A percentile compares a stretch with the other conserved stretches of the same genome.
phyloP scores from a whole-genome alignment of 2,329 filamentous ascomycete species.

The Arachnopeziza araneosa region DNA sequence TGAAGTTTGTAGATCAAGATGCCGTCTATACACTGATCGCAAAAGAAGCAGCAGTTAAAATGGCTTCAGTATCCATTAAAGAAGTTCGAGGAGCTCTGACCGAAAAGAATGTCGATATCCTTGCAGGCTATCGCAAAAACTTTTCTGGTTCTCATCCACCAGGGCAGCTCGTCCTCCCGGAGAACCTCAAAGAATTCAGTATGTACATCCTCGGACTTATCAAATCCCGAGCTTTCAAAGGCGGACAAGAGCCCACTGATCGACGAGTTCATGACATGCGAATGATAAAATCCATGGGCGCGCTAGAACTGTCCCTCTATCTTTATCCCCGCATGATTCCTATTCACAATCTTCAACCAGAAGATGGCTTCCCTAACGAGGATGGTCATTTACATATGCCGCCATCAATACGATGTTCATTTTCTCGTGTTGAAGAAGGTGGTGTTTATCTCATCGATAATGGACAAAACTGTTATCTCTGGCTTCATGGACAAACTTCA shows the following conservation, averaged over 20 bases:
- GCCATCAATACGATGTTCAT: constrained; percentile 72
- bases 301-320: constrained; percentile 80
- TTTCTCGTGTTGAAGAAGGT: constrained; percentile 82
- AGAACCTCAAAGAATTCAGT: constrained; percentile 90
- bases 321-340: constrained; percentile 93
- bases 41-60: constrained; percentile 88
- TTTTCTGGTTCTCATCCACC: constrained; percentile 80
- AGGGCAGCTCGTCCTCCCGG: constrained; percentile 88
- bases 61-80: constrained; percentile 69
- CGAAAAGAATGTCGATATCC: constrained; percentile 88
- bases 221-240: constrained; percentile 91
- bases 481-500: constrained; percentile 88
- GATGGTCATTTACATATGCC: constrained; percentile 85
- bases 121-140: constrained; percentile 88
- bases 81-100: constrained; percentile 79
- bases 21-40: constrained; percentile 83
- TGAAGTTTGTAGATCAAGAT: constrained; percentile 95
- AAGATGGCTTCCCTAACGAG: constrained; percentile 85
- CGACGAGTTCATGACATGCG: constrained; percentile 87
- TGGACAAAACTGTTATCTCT: constrained; percentile 84
- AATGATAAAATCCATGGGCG: constrained; percentile 82
- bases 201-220: constrained; percentile 92
- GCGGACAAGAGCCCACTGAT: constrained; percentile 84
- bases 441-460: constrained; percentile 95
- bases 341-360: constrained; percentile 79